phyloP scores from a whole-genome alignment of 805 yeast species.

The Lipomyces chichibuensis region DNA sequence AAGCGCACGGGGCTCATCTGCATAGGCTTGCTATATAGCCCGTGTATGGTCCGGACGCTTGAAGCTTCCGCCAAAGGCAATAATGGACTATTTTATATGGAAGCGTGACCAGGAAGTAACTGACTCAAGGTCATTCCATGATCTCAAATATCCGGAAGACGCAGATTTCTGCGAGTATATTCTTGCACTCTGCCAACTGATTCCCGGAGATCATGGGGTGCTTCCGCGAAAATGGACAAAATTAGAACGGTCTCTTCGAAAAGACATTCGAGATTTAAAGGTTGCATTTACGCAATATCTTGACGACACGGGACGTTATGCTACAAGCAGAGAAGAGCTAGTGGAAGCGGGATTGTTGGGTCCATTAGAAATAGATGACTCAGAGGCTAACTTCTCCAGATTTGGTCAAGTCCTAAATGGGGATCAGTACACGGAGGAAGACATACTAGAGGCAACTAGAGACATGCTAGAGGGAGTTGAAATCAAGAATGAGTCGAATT shows the following conservation, averaged over 20 bases:
- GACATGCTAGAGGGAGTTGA: neutral
- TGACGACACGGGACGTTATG: slow-evolving; percentile 17
- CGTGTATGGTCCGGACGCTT: slow-evolving; percentile 63
- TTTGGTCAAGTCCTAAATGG: slow-evolving; percentile 27
- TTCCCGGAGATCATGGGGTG: slow-evolving; percentile 29
- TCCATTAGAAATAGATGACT: slow-evolving; percentile 16
- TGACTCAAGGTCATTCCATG: slow-evolving; percentile 55
- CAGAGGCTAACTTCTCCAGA: slow-evolving; percentile 11
- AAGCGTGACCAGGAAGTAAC: slow-evolving; percentile 52
- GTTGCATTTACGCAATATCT: slow-evolving; percentile 24
- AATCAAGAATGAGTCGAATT: neutral
- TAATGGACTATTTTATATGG: slow-evolving; percentile 53
- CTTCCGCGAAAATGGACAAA: slow-evolving; percentile 33
- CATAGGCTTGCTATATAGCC: slow-evolving; percentile 68
- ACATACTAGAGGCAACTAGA: slow-evolving; percentile 17
- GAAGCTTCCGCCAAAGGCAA: slow-evolving; percentile 51
- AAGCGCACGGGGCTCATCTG: slow-evolving; percentile 42
- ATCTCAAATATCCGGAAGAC: slow-evolving; percentile 59
- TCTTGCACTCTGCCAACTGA: slow-evolving; percentile 16
- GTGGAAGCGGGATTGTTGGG: slow-evolving; percentile 9
- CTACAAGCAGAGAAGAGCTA: slow-evolving; percentile 27
- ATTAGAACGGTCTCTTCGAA: slow-evolving; percentile 26
- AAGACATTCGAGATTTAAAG: slow-evolving; percentile 25
- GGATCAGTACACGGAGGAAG: slow-evolving; percentile 27
- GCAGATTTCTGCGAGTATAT: slow-evolving; percentile 57